Evolutionary conservation across 768 basidiomycete species (phyloP).

Genomic region (Psilocybe cyanescens): DNA sequence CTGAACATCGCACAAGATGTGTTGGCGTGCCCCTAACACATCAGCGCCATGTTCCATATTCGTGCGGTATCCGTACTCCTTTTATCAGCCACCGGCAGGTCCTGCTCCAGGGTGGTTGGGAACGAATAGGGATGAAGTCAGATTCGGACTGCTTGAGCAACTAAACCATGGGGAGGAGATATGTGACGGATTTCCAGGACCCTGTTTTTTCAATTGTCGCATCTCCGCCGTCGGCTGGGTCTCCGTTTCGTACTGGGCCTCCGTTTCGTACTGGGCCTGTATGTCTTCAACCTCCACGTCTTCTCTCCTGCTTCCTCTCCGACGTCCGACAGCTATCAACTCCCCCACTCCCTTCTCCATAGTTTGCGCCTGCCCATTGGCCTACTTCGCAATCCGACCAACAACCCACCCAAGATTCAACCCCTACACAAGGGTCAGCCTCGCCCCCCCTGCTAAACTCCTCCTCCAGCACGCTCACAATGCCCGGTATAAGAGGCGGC

Average conservation of each 20-base stretch:
- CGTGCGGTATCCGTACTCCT: conserved; percentile 57
- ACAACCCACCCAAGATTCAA: conserved; percentile 74
- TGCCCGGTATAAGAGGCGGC: conserved; percentile 66
- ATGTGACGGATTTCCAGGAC: conserved; percentile 54
- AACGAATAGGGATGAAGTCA: conserved; percentile 5
- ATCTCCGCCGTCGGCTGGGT: too few species aligned
- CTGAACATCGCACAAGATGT: too few species aligned
- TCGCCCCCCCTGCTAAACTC: conserved; percentile 53
- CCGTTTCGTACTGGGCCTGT: neutral
- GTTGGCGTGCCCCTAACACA: too few species aligned
- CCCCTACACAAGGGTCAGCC: conserved; percentile 80
- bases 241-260: neutral
- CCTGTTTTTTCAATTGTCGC: too few species aligned
- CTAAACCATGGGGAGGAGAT: conserved; percentile 84
- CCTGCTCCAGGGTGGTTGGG: neutral
- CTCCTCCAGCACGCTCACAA: conserved; percentile 41
- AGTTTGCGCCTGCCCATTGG: neutral
- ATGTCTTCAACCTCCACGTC: neutral
- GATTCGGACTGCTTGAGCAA: conserved; percentile 69
- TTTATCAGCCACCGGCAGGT: neutral
- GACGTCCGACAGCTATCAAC: too few species aligned
- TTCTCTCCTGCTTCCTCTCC: neutral
- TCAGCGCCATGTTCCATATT: conserved; percentile 26
- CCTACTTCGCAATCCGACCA: conserved; percentile 13
- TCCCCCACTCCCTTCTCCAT: too few species aligned